Conservation (phyloP, 345 rosid genomes). For the Aethionema arabicum region DNA sequence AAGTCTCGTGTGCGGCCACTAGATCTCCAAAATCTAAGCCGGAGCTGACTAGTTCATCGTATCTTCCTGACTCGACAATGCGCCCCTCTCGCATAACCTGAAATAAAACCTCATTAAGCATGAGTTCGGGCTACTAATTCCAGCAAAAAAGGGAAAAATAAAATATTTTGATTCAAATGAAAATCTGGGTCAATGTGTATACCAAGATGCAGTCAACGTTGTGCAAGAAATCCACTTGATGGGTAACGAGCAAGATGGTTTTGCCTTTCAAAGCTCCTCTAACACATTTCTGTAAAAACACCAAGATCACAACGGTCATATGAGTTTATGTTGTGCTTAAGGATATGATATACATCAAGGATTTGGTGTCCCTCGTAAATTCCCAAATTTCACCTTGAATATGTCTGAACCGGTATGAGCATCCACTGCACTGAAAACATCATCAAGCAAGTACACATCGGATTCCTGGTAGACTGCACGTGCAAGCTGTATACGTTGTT, state of each 20-base stretch:
- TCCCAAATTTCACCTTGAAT: constrained; percentile 56
- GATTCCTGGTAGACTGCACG: constrained; percentile 88
- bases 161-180: background rate
- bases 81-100: constrained; percentile 93
- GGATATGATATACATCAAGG: constrained; percentile 14
- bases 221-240: constrained; percentile 94
- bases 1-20: constrained; percentile 79
- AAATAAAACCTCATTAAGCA: constrained; percentile 17
- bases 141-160: too few relatives aligned
- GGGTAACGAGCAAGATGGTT: constrained; percentile 87
- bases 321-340: constrained; percentile 13
- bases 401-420: constrained; percentile 95
- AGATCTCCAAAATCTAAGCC: constrained; percentile 73
- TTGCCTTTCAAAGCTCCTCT: constrained; percentile 83
- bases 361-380: background rate
- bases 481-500: constrained; percentile 93
- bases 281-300: constrained; percentile 65
- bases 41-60: constrained; percentile 52
- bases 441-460: constrained; percentile 90
- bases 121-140: background rate
- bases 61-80: constrained; percentile 86
- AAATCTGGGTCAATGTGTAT: background rate
- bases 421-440: constrained; percentile 94
- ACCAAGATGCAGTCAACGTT: constrained; percentile 82
- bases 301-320: constrained; percentile 14